Evolutionary conservation across 352 stramenopile genomes (phyloP), one percentile per base, ranked within the genome.

Genomic region (Peronospora belbahrii): DNA sequence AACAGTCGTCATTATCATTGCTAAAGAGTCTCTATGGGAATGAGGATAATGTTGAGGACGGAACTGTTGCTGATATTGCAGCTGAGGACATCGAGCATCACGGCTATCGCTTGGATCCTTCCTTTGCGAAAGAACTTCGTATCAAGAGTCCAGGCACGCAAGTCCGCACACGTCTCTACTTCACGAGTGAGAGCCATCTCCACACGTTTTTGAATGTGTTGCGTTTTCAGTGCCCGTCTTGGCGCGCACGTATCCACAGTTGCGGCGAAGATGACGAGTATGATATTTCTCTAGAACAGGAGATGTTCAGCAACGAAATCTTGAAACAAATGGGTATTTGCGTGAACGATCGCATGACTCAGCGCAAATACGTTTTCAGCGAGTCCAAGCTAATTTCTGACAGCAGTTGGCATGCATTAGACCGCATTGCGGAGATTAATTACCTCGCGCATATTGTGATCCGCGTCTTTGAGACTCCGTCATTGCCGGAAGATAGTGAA

Each of bases 391-490:
- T 93, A 48, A 80, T 90, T 44, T 83, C 78, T 13, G 68, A 84
- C 45, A 74, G 71, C 25, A 87, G 70, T 48, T 76, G 67, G 19
- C 52, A 67, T 32, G 76, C 78, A 20, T 50, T 97, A 41, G 74
- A 96, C 41, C 83, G 91, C 41, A 72, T 97, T 31, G 78, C 76
- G 9, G 96, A 99, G 67, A 78, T 99, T 32, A 98, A 97, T 63
- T 99, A 99, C 58, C 66, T 99, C 5, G 97, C 96, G 13, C 97
- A 99, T 52, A 88, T 99, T 42, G 89, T 99, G 2, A 97, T 99
- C 39, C 89, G 96, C 14, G 77, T 99, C 27, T 99, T 99, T 44
- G 97, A 99, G 75, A 91, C 97, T 42, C 83, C 81, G 13, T 79
- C 67, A 47, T 53, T 90, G 2, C 73, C 87, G 18, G 79, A 90